Conservation (phyloP, 345 rosid genomes). For the Bretschneidera sinensis region DNA sequence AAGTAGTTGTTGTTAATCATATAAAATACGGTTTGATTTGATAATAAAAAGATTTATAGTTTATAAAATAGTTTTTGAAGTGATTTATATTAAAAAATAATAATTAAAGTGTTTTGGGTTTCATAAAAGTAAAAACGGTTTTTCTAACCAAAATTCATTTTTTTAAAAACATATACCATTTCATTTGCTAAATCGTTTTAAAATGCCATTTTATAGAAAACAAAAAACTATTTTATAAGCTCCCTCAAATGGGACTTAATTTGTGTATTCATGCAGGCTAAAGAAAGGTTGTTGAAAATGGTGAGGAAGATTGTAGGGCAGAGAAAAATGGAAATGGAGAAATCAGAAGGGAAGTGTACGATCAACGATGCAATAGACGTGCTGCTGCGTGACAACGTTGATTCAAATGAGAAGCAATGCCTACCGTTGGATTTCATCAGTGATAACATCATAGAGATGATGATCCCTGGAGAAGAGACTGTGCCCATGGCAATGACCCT, state of each 20-base stretch:
- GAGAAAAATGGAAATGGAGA: conserved; percentile 38
- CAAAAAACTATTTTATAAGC: no score
- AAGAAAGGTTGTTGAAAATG: conserved; percentile 52
- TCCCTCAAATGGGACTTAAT: no score
- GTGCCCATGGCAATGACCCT: conserved; percentile 85
- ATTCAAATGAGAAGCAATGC: conserved; percentile 46
- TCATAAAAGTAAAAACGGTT: no score
- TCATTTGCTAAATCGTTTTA: no score
- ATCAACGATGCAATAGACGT: conserved; percentile 61
- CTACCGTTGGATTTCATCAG: conserved; percentile 67
- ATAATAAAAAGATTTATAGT: no score
- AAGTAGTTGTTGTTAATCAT: no score
- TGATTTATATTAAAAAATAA: no score
- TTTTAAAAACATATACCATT: no score
- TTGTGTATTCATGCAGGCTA: conserved; percentile 50
- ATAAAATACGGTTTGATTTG: no score
- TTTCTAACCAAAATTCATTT: no score
- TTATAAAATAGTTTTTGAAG: no score
- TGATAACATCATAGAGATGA: conserved; percentile 82
- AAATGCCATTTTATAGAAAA: no score
- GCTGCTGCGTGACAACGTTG: conserved; percentile 46
- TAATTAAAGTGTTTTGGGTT: not conserved
- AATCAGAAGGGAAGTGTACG: conserved; percentile 17
- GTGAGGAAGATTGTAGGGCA: conserved; percentile 64
- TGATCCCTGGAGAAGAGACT: conserved; percentile 96